phyloP scores from a whole-genome alignment of 768 basidiomycete genomes.

The Strobilomyces echinocephalus region DNA sequence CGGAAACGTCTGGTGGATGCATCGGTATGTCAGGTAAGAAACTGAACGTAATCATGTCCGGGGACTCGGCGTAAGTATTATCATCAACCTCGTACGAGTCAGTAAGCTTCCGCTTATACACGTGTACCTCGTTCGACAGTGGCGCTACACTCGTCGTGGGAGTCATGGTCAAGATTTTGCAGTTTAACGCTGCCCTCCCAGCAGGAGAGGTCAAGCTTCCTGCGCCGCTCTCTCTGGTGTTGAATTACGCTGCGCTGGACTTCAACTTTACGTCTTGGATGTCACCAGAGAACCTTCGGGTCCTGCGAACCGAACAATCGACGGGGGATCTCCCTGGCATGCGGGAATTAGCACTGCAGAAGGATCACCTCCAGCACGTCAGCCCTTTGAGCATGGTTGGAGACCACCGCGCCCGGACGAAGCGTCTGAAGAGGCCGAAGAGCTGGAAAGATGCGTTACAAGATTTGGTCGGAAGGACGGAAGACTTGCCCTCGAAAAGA shows the following conservation, averaged over 20 bases:
- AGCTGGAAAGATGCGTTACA: constrained; percentile 61
- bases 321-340: constrained; percentile 74
- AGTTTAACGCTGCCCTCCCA: constrained; percentile 41
- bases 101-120: constrained; percentile 6
- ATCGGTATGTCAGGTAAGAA: constrained; percentile 87
- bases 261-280: constrained; percentile 99
- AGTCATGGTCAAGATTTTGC: constrained; percentile 80
- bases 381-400: constrained; percentile 90
- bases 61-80: constrained; percentile 91
- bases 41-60: constrained; percentile 74
- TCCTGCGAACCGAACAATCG: constrained; percentile 84
- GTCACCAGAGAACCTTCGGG: constrained; percentile 75
- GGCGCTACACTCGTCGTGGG: constrained; percentile 86
- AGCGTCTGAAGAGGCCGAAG: constrained; percentile 44
- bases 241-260: constrained; percentile 89
- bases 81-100: neutral
- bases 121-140: constrained; percentile 37
- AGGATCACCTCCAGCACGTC: constrained; percentile 83
- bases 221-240: constrained; percentile 74
- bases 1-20: constrained; percentile 70
- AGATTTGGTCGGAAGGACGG: constrained; percentile 42
- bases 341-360: constrained; percentile 66
- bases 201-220: constrained; percentile 45
- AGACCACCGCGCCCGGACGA: constrained; percentile 45
- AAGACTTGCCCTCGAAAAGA: constrained; percentile 16